Conservation (phyloP, 257 asterid species). For the Forsythia viridissima region DNA sequence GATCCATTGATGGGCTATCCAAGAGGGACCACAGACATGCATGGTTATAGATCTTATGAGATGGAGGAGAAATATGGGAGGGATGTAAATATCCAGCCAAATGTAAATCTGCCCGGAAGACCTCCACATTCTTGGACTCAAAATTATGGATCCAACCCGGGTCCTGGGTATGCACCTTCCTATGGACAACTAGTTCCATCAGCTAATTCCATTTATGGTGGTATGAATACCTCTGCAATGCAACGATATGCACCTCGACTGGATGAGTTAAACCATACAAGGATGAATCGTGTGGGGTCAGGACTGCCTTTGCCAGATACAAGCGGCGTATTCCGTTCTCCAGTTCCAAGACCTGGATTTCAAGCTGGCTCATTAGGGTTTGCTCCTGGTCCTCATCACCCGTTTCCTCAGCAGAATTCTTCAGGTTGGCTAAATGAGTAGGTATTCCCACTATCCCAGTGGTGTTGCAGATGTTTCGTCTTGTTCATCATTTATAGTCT, state of each 20-base stretch:
- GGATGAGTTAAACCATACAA: constrained; percentile 41
- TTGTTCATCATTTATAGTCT: background rate
- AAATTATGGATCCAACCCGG: constrained; percentile 1
- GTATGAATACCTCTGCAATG: constrained; percentile 40
- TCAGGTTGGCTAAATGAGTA: constrained; percentile 81
- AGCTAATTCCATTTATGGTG: constrained; percentile 20
- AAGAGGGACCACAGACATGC: constrained; percentile 20
- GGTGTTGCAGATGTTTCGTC: background rate
- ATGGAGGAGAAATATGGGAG: constrained; percentile 22
- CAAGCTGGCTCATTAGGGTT: constrained; percentile 39
- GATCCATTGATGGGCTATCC: constrained; percentile 31
- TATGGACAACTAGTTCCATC: constrained; percentile 24
- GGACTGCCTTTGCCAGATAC: constrained; percentile 22
- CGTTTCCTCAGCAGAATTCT: constrained; percentile 41
- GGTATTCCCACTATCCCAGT: background rate
- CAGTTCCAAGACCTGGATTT: constrained; percentile 16
- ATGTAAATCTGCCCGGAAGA: constrained; percentile 17
- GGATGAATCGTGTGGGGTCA: constrained; percentile 25
- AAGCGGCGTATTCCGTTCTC: constrained; percentile 24
- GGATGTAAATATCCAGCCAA: constrained; percentile 29
- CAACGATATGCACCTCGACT: constrained; percentile 57
- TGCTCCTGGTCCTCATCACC: constrained; percentile 52
- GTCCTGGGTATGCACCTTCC: constrained; percentile 20
- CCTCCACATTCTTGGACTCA: constrained; percentile 26
- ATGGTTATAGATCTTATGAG: constrained; percentile 23